Percentiles rank a stretch among this genome's conserved stretches.
These are phyloP conservation scores for Castanea mollissima DNA, from an alignment of 306 rosid genomes.

Conservation along the genomic window DNA sequence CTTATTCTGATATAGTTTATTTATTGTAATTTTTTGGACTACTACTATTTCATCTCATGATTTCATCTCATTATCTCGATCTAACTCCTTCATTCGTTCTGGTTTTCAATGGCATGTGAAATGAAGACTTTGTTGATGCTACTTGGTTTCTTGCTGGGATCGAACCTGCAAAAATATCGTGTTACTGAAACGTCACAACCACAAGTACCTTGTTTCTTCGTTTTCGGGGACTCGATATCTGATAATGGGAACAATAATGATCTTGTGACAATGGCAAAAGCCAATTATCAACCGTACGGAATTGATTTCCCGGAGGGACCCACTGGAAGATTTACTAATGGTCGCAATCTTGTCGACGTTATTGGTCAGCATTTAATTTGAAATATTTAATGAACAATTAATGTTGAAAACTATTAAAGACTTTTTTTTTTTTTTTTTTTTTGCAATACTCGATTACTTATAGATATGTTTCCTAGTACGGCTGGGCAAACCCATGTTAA, in stretches of 20 bases:
- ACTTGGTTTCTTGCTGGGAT: background rate
- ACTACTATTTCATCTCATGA: too few species aligned
- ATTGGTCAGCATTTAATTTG: background rate
- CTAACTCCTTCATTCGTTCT: background rate
- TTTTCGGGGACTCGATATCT: constrained; percentile 23
- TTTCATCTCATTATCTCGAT: background rate
- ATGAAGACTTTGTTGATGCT: background rate
- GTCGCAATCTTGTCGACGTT: background rate
- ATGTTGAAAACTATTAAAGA: too few species aligned
- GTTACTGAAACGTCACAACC: background rate
- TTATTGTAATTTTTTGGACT: too few species aligned
- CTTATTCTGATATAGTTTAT: too few species aligned
- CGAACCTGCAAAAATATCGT: background rate
- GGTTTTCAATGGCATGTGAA: background rate
- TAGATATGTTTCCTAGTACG: too few species aligned
- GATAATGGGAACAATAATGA: constrained; percentile 27
- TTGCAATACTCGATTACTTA: too few species aligned
- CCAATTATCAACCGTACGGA: constrained; percentile 26
- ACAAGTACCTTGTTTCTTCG: constrained; percentile 25
- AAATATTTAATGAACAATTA: too few species aligned
- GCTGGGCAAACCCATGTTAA: too few species aligned
- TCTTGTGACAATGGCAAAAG: background rate
- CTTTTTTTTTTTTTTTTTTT: too few species aligned
- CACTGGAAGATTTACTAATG: background rate
- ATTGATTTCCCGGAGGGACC: constrained; percentile 15